Conservation (phyloP, 495 filamentous ascomycete genomes). For the Penicillium arizonense region DNA sequence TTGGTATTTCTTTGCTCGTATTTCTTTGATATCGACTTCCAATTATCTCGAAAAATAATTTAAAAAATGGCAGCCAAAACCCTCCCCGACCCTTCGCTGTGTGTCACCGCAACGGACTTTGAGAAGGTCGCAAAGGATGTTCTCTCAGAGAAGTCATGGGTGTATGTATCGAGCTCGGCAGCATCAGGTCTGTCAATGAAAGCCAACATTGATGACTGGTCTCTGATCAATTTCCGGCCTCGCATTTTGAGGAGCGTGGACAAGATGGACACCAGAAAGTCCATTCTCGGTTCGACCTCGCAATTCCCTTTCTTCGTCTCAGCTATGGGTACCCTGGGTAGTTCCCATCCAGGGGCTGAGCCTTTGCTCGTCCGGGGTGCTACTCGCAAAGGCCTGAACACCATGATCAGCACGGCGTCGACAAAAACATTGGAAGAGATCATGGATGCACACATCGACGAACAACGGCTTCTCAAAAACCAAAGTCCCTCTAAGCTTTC, state of each 20-base stretch:
- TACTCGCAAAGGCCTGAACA: conserved; percentile 17
- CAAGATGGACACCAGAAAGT: conserved; percentile 13
- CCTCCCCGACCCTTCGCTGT: conserved; percentile 8
- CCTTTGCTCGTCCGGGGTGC: conserved; percentile 14
- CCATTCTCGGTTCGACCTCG: conserved; percentile 10
- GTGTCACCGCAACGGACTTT: conserved; percentile 16
- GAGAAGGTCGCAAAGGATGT: conserved; percentile 15
- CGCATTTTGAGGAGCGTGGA: conserved; percentile 20
- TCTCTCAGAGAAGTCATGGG: conserved; percentile 21
- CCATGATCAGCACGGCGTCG: conserved; percentile 18
- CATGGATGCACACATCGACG: conserved; percentile 19
- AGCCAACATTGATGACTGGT: conserved; percentile 23
- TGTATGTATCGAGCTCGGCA: conserved; percentile 22
- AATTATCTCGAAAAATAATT: neutral
- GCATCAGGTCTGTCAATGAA: conserved; percentile 14
- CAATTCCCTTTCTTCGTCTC: conserved; percentile 19
- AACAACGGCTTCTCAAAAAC: conserved; percentile 7
- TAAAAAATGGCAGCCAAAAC: conserved; percentile 3
- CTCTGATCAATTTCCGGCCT: conserved; percentile 21
- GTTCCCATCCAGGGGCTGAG: conserved; percentile 15
- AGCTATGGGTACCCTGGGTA: conserved; percentile 19
- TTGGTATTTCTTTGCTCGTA: neutral
- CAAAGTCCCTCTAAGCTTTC: conserved; percentile 14
- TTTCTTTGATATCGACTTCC: neutral
- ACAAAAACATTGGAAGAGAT: conserved; percentile 17